A percentile compares a stretch with the other conserved stretches of the same genome.
These are phyloP conservation scores for Ophidiomyces ophidiicola DNA, from an alignment of 2,329 filamentous ascomycete species.

Conservation along the genomic window DNA sequence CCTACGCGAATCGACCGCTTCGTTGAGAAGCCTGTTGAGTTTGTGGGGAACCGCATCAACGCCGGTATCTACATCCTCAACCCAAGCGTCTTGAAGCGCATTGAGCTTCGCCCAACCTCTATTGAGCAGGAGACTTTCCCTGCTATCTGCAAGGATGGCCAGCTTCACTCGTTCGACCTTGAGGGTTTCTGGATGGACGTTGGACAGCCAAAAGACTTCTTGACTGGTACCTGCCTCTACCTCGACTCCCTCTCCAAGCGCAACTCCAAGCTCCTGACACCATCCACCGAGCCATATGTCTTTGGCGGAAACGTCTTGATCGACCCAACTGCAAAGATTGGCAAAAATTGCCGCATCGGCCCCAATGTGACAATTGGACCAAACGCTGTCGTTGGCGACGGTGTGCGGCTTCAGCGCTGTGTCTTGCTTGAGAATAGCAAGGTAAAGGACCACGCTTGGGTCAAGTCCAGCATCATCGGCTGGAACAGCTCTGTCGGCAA, in stretches of 20 bases:
- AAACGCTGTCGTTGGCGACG: conserved; percentile 82
- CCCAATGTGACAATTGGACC: conserved; percentile 95
- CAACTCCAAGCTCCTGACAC: conserved; percentile 68
- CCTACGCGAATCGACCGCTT: conserved; percentile 90
- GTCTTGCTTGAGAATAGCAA: conserved; percentile 81
- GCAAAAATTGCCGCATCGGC: conserved; percentile 95
- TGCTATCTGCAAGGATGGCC: conserved; percentile 74
- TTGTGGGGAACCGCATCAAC: conserved; percentile 97
- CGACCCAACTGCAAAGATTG: conserved; percentile 86
- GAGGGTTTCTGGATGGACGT: conserved; percentile 99
- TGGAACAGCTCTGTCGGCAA: conserved; percentile 95
- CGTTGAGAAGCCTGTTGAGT: conserved; percentile 98
- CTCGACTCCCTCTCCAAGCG: conserved; percentile 86
- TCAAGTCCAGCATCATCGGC: conserved; percentile 96
- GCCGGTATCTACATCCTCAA: conserved; percentile 97
- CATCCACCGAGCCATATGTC: conserved; percentile 64
- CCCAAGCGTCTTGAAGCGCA: conserved; percentile 76
- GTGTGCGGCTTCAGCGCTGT: conserved; percentile 84
- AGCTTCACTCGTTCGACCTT: conserved; percentile 90
- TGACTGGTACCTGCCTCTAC: conserved; percentile 91
- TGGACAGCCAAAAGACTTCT: conserved; percentile 95
- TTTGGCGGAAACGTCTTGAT: conserved; percentile 93
- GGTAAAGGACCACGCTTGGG: conserved; percentile 97
- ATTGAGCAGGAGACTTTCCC: conserved; percentile 99
- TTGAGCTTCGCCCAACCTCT: conserved; percentile 89